Conservation (phyloP, 2,329 filamentous ascomycete species). For the Metarhizium robertsii region DNA sequence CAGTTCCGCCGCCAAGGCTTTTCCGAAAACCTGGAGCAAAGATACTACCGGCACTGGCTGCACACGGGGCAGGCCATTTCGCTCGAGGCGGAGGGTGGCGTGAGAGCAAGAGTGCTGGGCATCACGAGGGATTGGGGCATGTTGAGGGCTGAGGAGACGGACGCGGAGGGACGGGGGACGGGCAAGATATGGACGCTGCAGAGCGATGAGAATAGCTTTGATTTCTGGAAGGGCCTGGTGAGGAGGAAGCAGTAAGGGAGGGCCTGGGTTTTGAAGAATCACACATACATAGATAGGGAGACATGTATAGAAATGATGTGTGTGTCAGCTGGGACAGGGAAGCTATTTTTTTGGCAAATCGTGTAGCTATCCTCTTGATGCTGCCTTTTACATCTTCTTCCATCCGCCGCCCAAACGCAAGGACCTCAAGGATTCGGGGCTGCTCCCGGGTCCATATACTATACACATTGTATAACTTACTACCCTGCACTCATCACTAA, state of each 20-base stretch:
- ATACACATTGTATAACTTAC: not conserved
- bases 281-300: not conserved
- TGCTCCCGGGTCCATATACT: not conserved
- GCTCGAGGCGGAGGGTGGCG: slow-evolving; percentile 71
- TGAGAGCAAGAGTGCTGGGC: slow-evolving; percentile 67
- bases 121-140: slow-evolving; percentile 91
- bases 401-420: too few species aligned
- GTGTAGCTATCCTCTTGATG: too few species aligned
- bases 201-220: slow-evolving; percentile 97
- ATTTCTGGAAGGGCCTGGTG: slow-evolving; percentile 86
- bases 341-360: too few species aligned
- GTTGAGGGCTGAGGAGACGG: slow-evolving; percentile 74
- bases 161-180: slow-evolving; percentile 60
- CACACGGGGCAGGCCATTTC: slow-evolving; percentile 66
- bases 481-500: not conserved
- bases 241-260: slow-evolving; percentile 58
- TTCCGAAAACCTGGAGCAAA: slow-evolving; percentile 57
- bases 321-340: too few species aligned
- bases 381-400: too few species aligned
- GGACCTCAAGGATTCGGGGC: not conserved
- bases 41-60: slow-evolving; percentile 79
- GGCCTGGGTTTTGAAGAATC: not conserved
- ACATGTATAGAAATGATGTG: too few species aligned
- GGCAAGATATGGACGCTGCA: slow-evolving; percentile 77
- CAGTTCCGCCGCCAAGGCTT: slow-evolving; percentile 71